phyloP scores from a whole-genome alignment of 768 basidiomycete species.

The Rhizopogon rudus region DNA sequence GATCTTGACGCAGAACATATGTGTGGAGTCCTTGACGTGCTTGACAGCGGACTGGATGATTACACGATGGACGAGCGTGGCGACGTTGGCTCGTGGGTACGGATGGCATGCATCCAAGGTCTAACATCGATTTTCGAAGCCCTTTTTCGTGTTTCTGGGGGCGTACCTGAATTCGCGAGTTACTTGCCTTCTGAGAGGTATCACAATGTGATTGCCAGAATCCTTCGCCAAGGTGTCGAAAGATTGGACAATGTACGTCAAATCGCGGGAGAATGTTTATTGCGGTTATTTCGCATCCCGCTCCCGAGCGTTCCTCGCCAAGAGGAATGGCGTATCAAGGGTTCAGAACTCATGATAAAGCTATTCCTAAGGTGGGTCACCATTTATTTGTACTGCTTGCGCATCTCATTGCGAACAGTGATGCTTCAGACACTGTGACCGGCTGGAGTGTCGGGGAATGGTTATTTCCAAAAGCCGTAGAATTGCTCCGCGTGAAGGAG shows the following conservation, averaged over 20 bases:
- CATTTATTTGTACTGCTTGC: background rate
- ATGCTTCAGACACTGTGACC: slow-evolving; percentile 22
- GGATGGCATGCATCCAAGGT: slow-evolving; percentile 70
- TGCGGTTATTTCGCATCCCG: slow-evolving; percentile 42
- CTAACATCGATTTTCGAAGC: slow-evolving; percentile 50
- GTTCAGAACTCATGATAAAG: slow-evolving; percentile 39
- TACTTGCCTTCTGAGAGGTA: slow-evolving; percentile 60
- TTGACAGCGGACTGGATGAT: slow-evolving; percentile 76
- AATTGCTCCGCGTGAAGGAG: slow-evolving; percentile 52
- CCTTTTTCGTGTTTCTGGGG: slow-evolving; percentile 40
- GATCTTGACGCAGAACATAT: slow-evolving; percentile 45
- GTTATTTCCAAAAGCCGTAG: slow-evolving; percentile 72
- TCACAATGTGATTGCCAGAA: slow-evolving; percentile 52
- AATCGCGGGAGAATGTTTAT: slow-evolving; percentile 63
- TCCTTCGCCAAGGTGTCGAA: slow-evolving; percentile 88
- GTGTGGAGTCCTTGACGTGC: slow-evolving; percentile 44
- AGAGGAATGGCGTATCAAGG: slow-evolving; percentile 49
- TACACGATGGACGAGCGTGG: slow-evolving; percentile 94
- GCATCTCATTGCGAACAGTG: slow-evolving; percentile 18
- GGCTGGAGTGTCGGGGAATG: slow-evolving; percentile 70
- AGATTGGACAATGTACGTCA: slow-evolving; percentile 88
- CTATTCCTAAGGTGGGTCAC: slow-evolving; percentile 48
- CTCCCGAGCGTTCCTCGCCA: slow-evolving; percentile 37
- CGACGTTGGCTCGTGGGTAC: slow-evolving; percentile 95
- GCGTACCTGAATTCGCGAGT: slow-evolving; percentile 41